phyloP scores from a whole-genome alignment of 257 asterid genomes.

The Avicennia marina region DNA sequence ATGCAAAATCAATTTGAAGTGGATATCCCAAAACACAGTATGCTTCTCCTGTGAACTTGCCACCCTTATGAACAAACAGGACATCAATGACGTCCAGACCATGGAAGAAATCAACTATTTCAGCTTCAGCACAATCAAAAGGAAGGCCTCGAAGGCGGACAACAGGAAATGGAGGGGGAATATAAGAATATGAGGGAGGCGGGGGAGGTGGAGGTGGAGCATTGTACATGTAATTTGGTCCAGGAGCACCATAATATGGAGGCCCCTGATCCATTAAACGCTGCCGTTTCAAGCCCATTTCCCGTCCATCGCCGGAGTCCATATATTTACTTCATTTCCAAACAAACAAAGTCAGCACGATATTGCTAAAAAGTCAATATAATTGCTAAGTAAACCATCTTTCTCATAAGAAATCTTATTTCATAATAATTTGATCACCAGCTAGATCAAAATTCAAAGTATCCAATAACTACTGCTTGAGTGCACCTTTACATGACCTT shows the following conservation, averaged over 20 bases:
- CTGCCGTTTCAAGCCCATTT: conserved; percentile 89
- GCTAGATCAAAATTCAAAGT: background rate
- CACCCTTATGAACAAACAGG: conserved; percentile 70
- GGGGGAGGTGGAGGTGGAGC: conserved; percentile 73
- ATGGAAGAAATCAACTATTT: conserved; percentile 77
- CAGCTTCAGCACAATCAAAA: conserved; percentile 74
- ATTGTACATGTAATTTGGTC: conserved; percentile 66
- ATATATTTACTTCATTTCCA: conserved; percentile 49
- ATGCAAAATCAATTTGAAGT: conserved; percentile 80
- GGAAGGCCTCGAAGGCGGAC: conserved; percentile 97
- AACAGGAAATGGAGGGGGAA: conserved; percentile 86
- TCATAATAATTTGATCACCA: background rate
- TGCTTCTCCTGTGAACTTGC: conserved; percentile 84
- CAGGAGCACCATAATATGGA: conserved; percentile 56
- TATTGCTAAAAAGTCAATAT: no score
- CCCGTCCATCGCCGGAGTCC: conserved; percentile 75
- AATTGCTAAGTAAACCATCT: no score
- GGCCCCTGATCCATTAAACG: conserved; percentile 78
- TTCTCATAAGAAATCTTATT: background rate
- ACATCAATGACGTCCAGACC: conserved; percentile 83
- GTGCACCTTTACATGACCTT: background rate
- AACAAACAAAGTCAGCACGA: no score
- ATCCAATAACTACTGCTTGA: background rate
- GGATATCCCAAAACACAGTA: conserved; percentile 85
- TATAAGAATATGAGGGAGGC: conserved; percentile 56